Evolutionary conservation across 1,284 basidiomycete genomes (phyloP).

Genomic region (Blastosporella zonata): DNA sequence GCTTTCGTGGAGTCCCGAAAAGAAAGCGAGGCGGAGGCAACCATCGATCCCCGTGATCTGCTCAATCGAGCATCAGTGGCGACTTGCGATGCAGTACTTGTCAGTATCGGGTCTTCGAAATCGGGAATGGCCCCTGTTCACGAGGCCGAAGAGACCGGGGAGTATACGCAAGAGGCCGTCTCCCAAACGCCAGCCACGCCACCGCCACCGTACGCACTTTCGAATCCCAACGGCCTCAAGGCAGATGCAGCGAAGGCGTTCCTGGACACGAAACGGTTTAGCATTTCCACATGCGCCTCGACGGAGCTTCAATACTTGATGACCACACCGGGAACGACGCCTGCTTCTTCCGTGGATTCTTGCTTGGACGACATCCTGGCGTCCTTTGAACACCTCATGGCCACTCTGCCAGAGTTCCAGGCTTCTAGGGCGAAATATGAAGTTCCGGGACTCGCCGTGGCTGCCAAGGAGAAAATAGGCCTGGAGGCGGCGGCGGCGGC

Average conservation of each 20-base stretch:
- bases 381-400: slow-evolving; percentile 21
- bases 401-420: slow-evolving; percentile 15
- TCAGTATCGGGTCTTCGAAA: slow-evolving; percentile 3
- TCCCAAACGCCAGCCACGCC: slow-evolving; percentile 10
- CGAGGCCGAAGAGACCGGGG: slow-evolving; percentile 11
- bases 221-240: slow-evolving; percentile 4
- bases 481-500: not conserved
- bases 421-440: not conserved
- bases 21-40: slow-evolving; percentile 9
- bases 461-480: not conserved
- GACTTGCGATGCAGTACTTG: slow-evolving; percentile 13
- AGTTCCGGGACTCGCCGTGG: not conserved
- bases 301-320: slow-evolving; percentile 14
- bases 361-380: slow-evolving; percentile 20
- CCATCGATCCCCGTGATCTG: slow-evolving; percentile 14
- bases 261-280: slow-evolving; percentile 4
- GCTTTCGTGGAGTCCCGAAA: slow-evolving; percentile 14
- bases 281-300: slow-evolving; percentile 1
- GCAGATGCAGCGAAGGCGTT: not conserved
- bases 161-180: slow-evolving; percentile 10
- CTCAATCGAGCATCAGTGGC: slow-evolving; percentile 19
- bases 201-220: slow-evolving; percentile 17
- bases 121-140: slow-evolving; percentile 1
- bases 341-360: slow-evolving; percentile 13
- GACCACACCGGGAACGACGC: not conserved